Base-by-base conservation (phyloP, 2,329 filamentous ascomycete species). In the Phialophora chinensis region DNA sequence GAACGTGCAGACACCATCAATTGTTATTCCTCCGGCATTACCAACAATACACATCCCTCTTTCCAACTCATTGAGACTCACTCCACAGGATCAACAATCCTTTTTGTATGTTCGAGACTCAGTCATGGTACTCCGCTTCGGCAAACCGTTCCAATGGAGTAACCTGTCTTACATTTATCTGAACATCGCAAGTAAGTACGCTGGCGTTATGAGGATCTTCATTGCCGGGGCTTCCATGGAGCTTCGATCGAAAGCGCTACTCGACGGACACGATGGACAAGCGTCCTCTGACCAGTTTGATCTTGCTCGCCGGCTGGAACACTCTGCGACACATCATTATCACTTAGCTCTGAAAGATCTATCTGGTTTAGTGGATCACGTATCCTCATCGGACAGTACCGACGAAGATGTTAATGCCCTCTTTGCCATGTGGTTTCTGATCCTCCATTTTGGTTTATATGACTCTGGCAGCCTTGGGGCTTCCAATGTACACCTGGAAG, bases 171-270 rank as follows among this genome's bases (percentile, higher is more conserved):
- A 78, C 59, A 71, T 79, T 1, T 79, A 79, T 56, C 73, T 76
- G 59, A 74, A 75, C 1, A 77, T 76, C 2, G 77, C 77, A 4
- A 66, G 73, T 6, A 73, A 72, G 3, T 77, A 75, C 67, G 76
- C 75, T 44, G 74, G 78, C 12, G 77, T 79, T 23, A 79, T 79
- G 77, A 75, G 77, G 17, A 78, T 79, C 76, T 76, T 79, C n/a
- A 65, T 79, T 27, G 77, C 77, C 1, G 62, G 77, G 11, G 75
- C 77, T 1, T 76, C 76, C 3, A 78, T 72, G 57, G 77, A 79
- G 38, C 77, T 79, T 75, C 71, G 78, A 62, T 74, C 76, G 6
- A 73, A 74, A 53, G 75, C 75, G 1, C 61, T 78, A 6, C 65
- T 73, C 3, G 65, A 73, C 2, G 68, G 70, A 42, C 71, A 73